Conservation (phyloP, 2,329 filamentous ascomycete genomes). For the Aspergillus sp. region DNA sequence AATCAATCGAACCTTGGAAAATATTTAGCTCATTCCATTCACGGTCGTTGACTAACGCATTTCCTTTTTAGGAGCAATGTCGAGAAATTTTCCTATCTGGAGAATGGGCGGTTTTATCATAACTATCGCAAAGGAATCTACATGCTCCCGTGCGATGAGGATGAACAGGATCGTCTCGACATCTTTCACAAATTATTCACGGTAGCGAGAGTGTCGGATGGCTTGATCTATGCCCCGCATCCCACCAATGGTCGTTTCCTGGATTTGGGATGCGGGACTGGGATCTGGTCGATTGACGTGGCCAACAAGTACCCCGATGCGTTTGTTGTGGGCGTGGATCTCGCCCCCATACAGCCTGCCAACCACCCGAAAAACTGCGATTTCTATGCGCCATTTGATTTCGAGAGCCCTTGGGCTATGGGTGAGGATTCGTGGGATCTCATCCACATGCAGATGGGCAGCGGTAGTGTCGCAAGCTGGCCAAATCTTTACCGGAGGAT, state of each 20-base stretch:
- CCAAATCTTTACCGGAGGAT: conserved; percentile 66
- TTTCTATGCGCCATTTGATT: conserved; percentile 66
- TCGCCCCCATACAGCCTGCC: conserved; percentile 57
- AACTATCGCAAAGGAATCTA: conserved; percentile 65
- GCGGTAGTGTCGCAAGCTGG: conserved; percentile 76
- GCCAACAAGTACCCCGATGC: conserved; percentile 61
- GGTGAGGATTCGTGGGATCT: conserved; percentile 71
- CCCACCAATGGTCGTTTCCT: conserved; percentile 47
- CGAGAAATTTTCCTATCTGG: conserved; percentile 46
- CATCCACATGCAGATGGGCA: conserved; percentile 75
- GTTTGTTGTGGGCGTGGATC: conserved; percentile 58
- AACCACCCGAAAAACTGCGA: conserved; percentile 68
- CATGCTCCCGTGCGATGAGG: conserved; percentile 72
- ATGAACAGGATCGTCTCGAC: conserved; percentile 73
- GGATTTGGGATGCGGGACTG: conserved; percentile 77
- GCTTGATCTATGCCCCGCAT: conserved; percentile 37
- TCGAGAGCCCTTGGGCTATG: conserved; percentile 69
- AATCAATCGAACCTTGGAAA: no score
- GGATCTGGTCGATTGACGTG: conserved; percentile 87
- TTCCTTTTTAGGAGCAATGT: conserved; percentile 25
- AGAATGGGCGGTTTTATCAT: conserved; percentile 68
- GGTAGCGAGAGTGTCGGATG: conserved; percentile 53
- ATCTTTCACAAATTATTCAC: conserved; percentile 75
- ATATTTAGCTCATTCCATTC: neutral
- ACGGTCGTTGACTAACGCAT: neutral